Conservation (phyloP, 331 rosid genomes). For the Acacia concinna region DNA sequence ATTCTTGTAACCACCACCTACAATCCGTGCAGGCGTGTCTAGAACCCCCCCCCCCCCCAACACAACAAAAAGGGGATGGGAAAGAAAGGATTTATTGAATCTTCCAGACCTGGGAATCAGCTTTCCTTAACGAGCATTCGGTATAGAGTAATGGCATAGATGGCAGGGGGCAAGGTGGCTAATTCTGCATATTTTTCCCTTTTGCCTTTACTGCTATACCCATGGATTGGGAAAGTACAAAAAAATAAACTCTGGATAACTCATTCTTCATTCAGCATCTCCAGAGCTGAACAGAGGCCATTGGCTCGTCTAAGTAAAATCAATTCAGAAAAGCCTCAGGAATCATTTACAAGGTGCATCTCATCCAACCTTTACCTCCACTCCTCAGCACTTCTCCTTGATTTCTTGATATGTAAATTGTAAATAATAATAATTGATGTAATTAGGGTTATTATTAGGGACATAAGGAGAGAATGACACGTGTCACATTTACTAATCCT, state of each 20-base stretch:
- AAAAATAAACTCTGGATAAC: neutral
- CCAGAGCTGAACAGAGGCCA: neutral
- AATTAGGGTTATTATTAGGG: no score
- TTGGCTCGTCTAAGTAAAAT: neutral
- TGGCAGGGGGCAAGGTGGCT: neutral
- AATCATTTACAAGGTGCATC: neutral
- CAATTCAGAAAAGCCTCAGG: neutral
- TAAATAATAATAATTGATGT: no score
- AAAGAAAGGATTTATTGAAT: neutral
- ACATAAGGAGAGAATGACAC: no score
- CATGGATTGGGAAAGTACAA: neutral
- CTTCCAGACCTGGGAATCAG: neutral
- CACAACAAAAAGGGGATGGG: neutral
- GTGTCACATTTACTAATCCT: no score
- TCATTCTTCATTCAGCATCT: neutral
- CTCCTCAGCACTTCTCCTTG: conserved; percentile 63
- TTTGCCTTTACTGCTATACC: neutral
- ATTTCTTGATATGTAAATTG: no score
- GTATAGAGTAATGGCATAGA: neutral
- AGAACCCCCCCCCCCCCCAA: neutral
- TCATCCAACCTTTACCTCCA: conserved; percentile 53
- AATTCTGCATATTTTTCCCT: neutral
- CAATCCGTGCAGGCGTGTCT: neutral
- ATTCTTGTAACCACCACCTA: neutral
- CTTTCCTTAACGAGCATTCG: neutral